Conservation (phyloP, 495 filamentous ascomycete species). For the Neurospora discreta region DNA sequence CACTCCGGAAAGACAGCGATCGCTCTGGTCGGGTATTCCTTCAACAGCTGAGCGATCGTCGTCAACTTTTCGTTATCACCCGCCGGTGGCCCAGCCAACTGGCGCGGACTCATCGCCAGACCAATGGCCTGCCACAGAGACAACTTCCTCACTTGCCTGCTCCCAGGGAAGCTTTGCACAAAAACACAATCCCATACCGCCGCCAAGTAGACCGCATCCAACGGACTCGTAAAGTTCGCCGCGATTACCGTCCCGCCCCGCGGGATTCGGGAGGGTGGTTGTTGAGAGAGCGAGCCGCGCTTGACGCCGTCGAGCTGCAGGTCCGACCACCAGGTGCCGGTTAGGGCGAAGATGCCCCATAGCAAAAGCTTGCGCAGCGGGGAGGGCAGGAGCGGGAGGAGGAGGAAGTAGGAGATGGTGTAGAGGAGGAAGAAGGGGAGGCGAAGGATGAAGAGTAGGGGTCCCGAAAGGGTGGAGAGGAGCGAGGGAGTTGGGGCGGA, state of each 20-base stretch:
- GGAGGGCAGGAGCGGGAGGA: slow-evolving; percentile 74
- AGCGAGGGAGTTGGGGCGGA: slow-evolving; percentile 47
- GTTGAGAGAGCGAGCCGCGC: slow-evolving; percentile 56
- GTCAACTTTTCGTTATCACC: slow-evolving; percentile 38
- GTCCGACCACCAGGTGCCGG: slow-evolving; percentile 96
- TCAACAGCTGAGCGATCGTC: slow-evolving; percentile 48
- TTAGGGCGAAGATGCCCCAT: slow-evolving; percentile 76
- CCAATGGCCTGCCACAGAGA: slow-evolving; percentile 57
- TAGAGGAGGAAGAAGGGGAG: slow-evolving; percentile 66
- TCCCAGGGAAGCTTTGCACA: slow-evolving; percentile 60
- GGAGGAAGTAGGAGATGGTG: slow-evolving; percentile 57
- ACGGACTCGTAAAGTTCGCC: slow-evolving; percentile 77
- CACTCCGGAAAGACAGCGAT: slow-evolving; percentile 86
- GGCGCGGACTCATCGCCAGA: slow-evolving; percentile 56
- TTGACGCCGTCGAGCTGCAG: slow-evolving; percentile 91
- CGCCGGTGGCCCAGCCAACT: slow-evolving; percentile 27
- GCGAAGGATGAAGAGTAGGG: slow-evolving; percentile 69
- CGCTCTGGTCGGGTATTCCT: slow-evolving; percentile 56
- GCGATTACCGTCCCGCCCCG: slow-evolving; percentile 70
- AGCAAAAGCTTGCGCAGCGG: slow-evolving; percentile 68
- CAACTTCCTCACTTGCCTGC: too few relatives aligned
- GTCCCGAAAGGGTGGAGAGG: slow-evolving; percentile 39
- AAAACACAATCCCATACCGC: slow-evolving; percentile 96
- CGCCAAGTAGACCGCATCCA: slow-evolving; percentile 92
- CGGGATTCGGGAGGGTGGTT: slow-evolving; percentile 59